A percentile compares a stretch with the other conserved stretches of the same genome.
phyloP scores from a whole-genome alignment of 768 basidiomycete genomes.

The Suillus weaverae region DNA sequence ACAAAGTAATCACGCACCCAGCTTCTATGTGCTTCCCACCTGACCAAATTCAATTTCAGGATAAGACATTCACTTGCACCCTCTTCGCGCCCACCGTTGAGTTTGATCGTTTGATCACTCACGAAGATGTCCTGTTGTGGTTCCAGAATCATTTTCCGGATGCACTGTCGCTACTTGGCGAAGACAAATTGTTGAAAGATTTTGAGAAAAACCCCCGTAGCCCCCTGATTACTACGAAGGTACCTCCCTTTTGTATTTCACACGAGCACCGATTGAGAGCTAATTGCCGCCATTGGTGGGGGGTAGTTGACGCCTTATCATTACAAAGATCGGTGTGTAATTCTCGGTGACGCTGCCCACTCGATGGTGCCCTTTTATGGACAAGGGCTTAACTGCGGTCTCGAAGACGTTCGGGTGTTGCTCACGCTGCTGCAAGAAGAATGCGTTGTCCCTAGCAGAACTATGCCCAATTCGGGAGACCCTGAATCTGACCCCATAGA shows the following conservation, averaged over 20 bases:
- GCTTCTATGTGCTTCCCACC: constrained; percentile 29
- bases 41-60: constrained; percentile 48
- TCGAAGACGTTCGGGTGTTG: constrained; percentile 95
- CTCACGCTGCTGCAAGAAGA: constrained; percentile 71
- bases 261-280: constrained; percentile 16
- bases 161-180: constrained; percentile 83
- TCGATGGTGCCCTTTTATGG: constrained; percentile 99
- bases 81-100: constrained; percentile 85
- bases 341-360: constrained; percentile 94
- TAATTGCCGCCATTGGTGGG: constrained; percentile 15
- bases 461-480: constrained; percentile 27
- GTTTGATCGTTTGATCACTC: constrained; percentile 64
- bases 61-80: constrained; percentile 96
- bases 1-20: constrained; percentile 63
- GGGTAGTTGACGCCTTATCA: constrained; percentile 82
- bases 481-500: constrained; percentile 42
- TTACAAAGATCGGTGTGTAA: constrained; percentile 81
- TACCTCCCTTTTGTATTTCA: constrained; percentile 40
- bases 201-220: constrained; percentile 85
- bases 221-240: constrained; percentile 91
- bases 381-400: constrained; percentile 95
- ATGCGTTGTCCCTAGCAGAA: constrained; percentile 52
- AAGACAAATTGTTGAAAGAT: constrained; percentile 71
- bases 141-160: constrained; percentile 87
- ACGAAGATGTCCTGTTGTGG: constrained; percentile 64